These are phyloP conservation scores for Colletotrichum destructivum DNA, from an alignment of 2,329 filamentous ascomycete genomes.

Conservation along the genomic window DNA sequence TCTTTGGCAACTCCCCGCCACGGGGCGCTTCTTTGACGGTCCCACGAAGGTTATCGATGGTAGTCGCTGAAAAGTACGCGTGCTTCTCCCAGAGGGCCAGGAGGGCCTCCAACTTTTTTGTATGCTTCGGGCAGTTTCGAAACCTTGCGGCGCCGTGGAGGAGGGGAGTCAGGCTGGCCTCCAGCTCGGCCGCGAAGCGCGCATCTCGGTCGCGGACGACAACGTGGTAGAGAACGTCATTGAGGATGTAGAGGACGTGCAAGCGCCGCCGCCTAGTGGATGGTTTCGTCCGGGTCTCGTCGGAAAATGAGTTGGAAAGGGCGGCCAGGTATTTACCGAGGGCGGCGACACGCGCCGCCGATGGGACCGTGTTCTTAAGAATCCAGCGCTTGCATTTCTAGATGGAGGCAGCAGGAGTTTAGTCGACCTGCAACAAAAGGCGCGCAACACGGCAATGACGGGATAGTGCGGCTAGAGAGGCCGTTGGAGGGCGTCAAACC, in stretches of 20 bases:
- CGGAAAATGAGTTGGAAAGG: slow-evolving; percentile 72
- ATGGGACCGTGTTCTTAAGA: slow-evolving; percentile 78
- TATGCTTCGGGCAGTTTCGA: slow-evolving; percentile 75
- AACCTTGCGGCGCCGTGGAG: slow-evolving; percentile 70
- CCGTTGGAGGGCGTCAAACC: slow-evolving; percentile 73
- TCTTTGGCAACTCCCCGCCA: slow-evolving; percentile 40
- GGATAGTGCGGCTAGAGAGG: slow-evolving; percentile 45
- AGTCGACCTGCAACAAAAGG: slow-evolving; percentile 47
- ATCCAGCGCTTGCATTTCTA: slow-evolving; percentile 94
- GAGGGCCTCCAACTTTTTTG: slow-evolving; percentile 74
- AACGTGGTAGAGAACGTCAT: slow-evolving; percentile 82
- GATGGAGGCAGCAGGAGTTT: slow-evolving; percentile 52
- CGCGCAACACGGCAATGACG: slow-evolving; percentile 15
- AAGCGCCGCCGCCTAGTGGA: slow-evolving; percentile 79
- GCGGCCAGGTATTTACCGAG: slow-evolving; percentile 84
- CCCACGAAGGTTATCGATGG: slow-evolving; percentile 72
- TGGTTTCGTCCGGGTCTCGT: slow-evolving; percentile 50
- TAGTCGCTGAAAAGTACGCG: slow-evolving; percentile 70
- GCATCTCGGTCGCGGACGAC: slow-evolving; percentile 65
- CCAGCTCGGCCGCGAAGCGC: slow-evolving; percentile 69
- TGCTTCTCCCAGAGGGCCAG: slow-evolving; percentile 80
- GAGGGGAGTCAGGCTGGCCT: slow-evolving; percentile 74
- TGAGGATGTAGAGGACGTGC: slow-evolving; percentile 83
- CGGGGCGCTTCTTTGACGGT: slow-evolving; percentile 61
- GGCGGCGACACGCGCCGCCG: slow-evolving; percentile 74